A percentile compares a stretch with the other conserved stretches of the same genome.
These are phyloP conservation scores for Entomortierella parvispora DNA, from an alignment of 192 early-diverging fungal species.

Conservation along the genomic window DNA sequence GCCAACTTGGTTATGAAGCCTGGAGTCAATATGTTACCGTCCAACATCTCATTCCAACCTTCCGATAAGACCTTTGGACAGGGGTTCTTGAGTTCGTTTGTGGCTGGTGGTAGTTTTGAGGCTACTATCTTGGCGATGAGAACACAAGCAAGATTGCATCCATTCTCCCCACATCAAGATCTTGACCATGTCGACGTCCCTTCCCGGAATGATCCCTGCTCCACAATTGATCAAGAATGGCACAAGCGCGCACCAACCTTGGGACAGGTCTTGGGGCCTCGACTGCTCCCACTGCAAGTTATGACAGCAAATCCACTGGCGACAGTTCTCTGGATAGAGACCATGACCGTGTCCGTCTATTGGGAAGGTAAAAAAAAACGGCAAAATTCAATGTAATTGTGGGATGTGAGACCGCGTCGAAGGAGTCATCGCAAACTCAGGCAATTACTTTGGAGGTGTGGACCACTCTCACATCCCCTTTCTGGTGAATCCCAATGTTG, in stretches of 20 bases:
- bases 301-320: background rate
- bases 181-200: background rate
- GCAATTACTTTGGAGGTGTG: constrained; percentile 1
- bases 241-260: background rate
- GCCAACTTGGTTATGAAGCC: background rate
- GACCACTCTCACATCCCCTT: background rate
- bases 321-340: background rate
- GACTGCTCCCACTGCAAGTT: background rate
- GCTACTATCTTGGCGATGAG: background rate
- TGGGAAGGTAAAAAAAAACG: background rate
- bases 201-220: background rate
- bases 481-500: background rate
- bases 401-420: too few species aligned
- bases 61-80: background rate
- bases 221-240: background rate
- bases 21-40: background rate
- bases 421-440: too few species aligned
- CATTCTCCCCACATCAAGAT: background rate
- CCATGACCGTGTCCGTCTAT: background rate
- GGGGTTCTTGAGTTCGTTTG: background rate
- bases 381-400: too few species aligned
- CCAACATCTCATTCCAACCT: background rate
- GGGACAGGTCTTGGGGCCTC: background rate
- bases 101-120: background rate
- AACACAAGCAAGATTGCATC: background rate